Percentiles rank a stretch among this genome's conserved stretches.
Evolutionary conservation across 2,329 filamentous ascomycete species (phyloP).

Genomic region (Blastomyces emzantsi): DNA sequence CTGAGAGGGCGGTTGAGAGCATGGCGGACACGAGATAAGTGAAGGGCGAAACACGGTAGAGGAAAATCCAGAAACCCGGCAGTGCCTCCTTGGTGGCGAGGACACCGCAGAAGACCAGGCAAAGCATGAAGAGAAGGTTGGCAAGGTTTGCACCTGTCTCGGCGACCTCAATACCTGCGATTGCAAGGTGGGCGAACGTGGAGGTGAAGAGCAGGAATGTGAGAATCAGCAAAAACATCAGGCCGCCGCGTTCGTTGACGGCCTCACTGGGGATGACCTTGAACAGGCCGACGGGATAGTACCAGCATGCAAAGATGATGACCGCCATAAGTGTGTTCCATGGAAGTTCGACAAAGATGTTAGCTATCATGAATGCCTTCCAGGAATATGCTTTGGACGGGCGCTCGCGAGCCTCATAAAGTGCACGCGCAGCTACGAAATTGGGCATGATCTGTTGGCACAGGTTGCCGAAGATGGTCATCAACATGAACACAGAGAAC

Average conservation of each 20-base stretch:
- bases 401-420: slow-evolving; percentile 52
- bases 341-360: slow-evolving; percentile 62
- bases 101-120: slow-evolving; percentile 49
- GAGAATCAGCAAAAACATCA: slow-evolving; percentile 57
- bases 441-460: slow-evolving; percentile 49
- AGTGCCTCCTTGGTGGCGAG: slow-evolving; percentile 47
- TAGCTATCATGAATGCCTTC: slow-evolving; percentile 62
- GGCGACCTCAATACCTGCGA: slow-evolving; percentile 59
- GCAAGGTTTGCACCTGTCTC: slow-evolving; percentile 57
- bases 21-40: slow-evolving; percentile 48
- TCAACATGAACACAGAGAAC: slow-evolving; percentile 78
- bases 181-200: slow-evolving; percentile 64
- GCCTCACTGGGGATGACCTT: slow-evolving; percentile 33
- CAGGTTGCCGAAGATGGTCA: slow-evolving; percentile 63
- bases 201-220: slow-evolving; percentile 61
- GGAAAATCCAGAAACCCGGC: slow-evolving; percentile 67
- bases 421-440: slow-evolving; percentile 48
- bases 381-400: slow-evolving; percentile 65
- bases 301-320: slow-evolving; percentile 56
- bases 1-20: slow-evolving; percentile 26
- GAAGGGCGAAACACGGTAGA: slow-evolving; percentile 60
- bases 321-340: slow-evolving; percentile 55
- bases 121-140: slow-evolving; percentile 51
- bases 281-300: slow-evolving; percentile 52
- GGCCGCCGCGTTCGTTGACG: slow-evolving; percentile 47